These are phyloP conservation scores for Tuctoria greenei DNA, from an alignment of 176 grass and related monocot genomes.

Conservation along the genomic window DNA sequence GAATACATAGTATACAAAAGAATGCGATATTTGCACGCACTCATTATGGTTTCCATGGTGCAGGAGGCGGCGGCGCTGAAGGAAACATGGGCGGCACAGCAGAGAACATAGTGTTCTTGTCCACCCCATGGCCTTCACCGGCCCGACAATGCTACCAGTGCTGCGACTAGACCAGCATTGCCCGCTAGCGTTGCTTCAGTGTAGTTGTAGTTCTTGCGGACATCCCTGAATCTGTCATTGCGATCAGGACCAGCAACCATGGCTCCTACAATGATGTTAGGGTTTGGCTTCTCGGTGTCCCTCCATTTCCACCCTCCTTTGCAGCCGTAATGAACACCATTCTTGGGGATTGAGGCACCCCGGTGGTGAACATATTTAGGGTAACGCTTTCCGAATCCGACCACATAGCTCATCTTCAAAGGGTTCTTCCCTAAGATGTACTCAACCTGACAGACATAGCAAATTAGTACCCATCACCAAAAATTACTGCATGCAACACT, in stretches of 20 bases:
- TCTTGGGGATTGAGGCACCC: slow-evolving; percentile 89
- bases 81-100: slow-evolving; percentile 91
- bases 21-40: background rate
- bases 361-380: slow-evolving; percentile 92
- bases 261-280: slow-evolving; percentile 65
- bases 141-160: slow-evolving; percentile 69
- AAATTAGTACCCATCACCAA: slow-evolving; percentile 6
- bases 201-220: slow-evolving; percentile 77
- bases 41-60: slow-evolving; percentile 82
- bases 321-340: slow-evolving; percentile 70
- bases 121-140: slow-evolving; percentile 63
- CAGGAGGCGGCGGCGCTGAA: slow-evolving; percentile 68
- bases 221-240: slow-evolving; percentile 77
- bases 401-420: slow-evolving; percentile 89
- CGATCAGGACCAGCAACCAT: slow-evolving; percentile 86
- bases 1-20: slow-evolving; percentile 20
- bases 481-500: background rate
- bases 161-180: slow-evolving; percentile 90
- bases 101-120: slow-evolving; percentile 93
- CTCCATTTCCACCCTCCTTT: slow-evolving; percentile 91
- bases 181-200: slow-evolving; percentile 82
- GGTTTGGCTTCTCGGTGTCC: slow-evolving; percentile 80
- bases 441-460: slow-evolving; percentile 48
- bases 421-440: slow-evolving; percentile 97
- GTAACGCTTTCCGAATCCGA: slow-evolving; percentile 63